Percentiles rank a stretch among this genome's conserved stretches.
phyloP scores from a whole-genome alignment of 345 rosid genomes.

The Geranium brycei region DNA sequence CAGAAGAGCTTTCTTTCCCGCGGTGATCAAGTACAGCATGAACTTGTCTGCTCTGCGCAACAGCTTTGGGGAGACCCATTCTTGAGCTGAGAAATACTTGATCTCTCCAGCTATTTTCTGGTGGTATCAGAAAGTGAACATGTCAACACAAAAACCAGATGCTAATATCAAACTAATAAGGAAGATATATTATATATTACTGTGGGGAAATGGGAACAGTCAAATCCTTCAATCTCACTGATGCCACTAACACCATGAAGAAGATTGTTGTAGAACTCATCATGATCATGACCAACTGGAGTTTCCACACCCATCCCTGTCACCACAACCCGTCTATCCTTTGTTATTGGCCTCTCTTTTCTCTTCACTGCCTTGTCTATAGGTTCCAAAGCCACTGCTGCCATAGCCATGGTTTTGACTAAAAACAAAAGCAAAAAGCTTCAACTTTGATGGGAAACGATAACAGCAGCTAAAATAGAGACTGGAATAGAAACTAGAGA shows the following conservation, averaged over 20 bases:
- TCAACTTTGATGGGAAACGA: too few relatives aligned
- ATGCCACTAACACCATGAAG: constrained; percentile 46
- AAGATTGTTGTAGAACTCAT: constrained; percentile 33
- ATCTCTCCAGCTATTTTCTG: constrained; percentile 54
- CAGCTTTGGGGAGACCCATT: constrained; percentile 38
- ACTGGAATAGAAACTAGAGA: too few relatives aligned
- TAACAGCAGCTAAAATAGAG: too few relatives aligned
- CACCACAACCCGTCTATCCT: constrained; percentile 38
- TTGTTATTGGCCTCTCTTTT: constrained; percentile 21
- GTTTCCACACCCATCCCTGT: constrained; percentile 48
- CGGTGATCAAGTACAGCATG: constrained; percentile 45
- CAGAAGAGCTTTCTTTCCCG: constrained; percentile 48
- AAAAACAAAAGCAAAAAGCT: too few relatives aligned
- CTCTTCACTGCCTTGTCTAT: constrained; percentile 17
- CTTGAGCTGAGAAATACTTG: constrained; percentile 41
- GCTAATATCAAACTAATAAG: too few relatives aligned
- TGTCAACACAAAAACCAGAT: not conserved
- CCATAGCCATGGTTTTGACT: constrained; percentile 13
- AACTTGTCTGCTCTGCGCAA: constrained; percentile 42
- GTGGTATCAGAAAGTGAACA: too few relatives aligned
- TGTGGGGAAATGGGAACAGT: constrained; percentile 37
- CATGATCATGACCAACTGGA: constrained; percentile 37
- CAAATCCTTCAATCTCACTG: constrained; percentile 39
- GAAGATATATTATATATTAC: constrained; percentile 11
- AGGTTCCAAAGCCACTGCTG: constrained; percentile 32